Evolutionary conservation across 805 yeast species (phyloP).

Genomic region (Candida ortonii): DNA sequence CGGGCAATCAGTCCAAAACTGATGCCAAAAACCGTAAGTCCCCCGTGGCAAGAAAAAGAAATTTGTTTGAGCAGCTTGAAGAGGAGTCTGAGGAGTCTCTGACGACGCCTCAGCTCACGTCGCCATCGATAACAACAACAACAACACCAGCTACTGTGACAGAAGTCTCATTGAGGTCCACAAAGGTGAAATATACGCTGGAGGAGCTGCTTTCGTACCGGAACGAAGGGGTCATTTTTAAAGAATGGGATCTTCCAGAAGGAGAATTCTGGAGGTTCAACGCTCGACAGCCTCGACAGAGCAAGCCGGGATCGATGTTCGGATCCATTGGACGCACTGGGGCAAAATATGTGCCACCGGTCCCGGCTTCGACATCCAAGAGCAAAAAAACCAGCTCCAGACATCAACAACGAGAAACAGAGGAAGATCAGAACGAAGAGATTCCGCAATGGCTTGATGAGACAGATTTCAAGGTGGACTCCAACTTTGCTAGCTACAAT

Average conservation of each 20-base stretch:
- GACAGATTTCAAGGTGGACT: slow-evolving; percentile 31
- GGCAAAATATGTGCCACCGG: background rate
- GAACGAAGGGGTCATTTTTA: slow-evolving; percentile 16
- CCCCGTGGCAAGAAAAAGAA: slow-evolving; percentile 13
- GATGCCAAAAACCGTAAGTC: slow-evolving; percentile 12
- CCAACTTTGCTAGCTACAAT: slow-evolving; percentile 26
- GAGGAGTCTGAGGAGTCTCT: slow-evolving; percentile 7
- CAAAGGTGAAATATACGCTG: slow-evolving; percentile 12
- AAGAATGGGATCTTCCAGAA: slow-evolving; percentile 20
- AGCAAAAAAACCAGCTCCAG: slow-evolving; percentile 3
- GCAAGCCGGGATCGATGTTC: slow-evolving; percentile 2
- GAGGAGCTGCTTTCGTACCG: slow-evolving; percentile 17
- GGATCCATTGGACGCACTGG: no score
- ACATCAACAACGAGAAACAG: slow-evolving; percentile 7
- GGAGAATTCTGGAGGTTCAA: slow-evolving; percentile 26
- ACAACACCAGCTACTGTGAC: slow-evolving; percentile 2
- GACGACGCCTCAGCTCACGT: background rate
- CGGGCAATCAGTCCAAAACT: slow-evolving; percentile 1
- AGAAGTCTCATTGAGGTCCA: background rate
- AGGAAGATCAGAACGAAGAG: slow-evolving; percentile 20
- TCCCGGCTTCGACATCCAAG: slow-evolving; percentile 1
- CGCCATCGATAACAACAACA: slow-evolving; percentile 1
- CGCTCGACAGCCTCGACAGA: slow-evolving; percentile 9
- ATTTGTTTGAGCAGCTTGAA: slow-evolving; percentile 16
- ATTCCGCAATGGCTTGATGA: slow-evolving; percentile 33